Conservation (phyloP, 1,139 yeast species). For the Martiniozyma asiatica region DNA sequence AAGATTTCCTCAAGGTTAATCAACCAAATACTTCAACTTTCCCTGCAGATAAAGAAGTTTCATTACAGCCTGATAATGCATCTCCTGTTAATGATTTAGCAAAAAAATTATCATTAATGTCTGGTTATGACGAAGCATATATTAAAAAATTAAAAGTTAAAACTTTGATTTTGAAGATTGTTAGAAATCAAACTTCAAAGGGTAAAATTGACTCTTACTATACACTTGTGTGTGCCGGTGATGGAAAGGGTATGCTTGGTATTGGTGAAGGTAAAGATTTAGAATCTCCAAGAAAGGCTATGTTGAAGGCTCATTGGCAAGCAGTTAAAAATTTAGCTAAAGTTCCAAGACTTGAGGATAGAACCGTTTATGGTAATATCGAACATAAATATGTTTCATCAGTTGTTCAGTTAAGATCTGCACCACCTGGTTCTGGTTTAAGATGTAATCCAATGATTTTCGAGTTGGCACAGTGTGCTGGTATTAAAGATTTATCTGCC, state of each 20-base stretch:
- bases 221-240: slow-evolving; percentile 85
- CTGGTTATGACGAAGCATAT: slow-evolving; percentile 63
- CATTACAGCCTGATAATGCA: slow-evolving; percentile 12
- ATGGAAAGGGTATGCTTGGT: slow-evolving; percentile 87
- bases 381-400: slow-evolving; percentile 84
- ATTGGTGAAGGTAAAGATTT: slow-evolving; percentile 91
- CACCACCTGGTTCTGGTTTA: slow-evolving; percentile 90
- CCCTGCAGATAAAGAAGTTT: slow-evolving; percentile 14
- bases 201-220: slow-evolving; percentile 85
- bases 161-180: slow-evolving; percentile 65
- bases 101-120: slow-evolving; percentile 51
- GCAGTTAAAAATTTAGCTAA: slow-evolving; percentile 79
- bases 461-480: slow-evolving; percentile 89
- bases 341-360: slow-evolving; percentile 78
- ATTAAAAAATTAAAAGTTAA: slow-evolving; percentile 54
- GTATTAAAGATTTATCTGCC: slow-evolving; percentile 87
- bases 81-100: slow-evolving; percentile 29
- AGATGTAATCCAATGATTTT: slow-evolving; percentile 85
- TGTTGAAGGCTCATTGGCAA: slow-evolving; percentile 83
- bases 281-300: slow-evolving; percentile 66
- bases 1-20: slow-evolving; percentile 13
- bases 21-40: slow-evolving; percentile 17
- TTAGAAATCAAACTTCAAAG: slow-evolving; percentile 85
- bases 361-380: slow-evolving; percentile 83
- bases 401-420: slow-evolving; percentile 66